Evolutionary conservation across 2,329 filamentous ascomycete genomes (phyloP), one percentile per base, ranked within the genome.

Genomic region (Diplodia mutila): DNA sequence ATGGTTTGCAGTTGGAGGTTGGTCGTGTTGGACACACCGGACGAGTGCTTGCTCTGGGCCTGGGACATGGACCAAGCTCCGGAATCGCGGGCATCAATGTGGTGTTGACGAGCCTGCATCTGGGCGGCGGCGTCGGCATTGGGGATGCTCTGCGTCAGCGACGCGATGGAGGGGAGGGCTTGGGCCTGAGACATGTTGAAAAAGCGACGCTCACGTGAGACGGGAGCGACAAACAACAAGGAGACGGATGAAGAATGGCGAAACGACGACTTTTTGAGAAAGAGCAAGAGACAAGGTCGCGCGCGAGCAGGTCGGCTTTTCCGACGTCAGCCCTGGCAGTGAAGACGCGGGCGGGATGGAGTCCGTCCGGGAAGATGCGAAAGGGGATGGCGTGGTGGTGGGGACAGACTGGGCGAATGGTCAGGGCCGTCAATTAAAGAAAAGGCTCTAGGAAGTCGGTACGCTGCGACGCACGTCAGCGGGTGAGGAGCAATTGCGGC

Each of bases 61-160:
- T 85, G 85, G 68, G 85, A 84, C 72, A 86, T 84, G 65, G 85
- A 86, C 85, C 85, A 87, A 74, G 84, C 86, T 69, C 86, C 85
- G 25, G 85, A 87, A 74, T 87, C 85, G 69, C 85, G 83, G 73
- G 85, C 82, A 68, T 78, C 76, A 4, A 76, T 46, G 42, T 46
- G 73, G 8, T 74, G 73, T 61, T 79, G 78, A 66, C 74, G 73
- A 52, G 73, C 72, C 53, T 72, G 76, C 48, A 73, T 70, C 23
- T 76, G 75, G 65, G 73, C 75, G 65, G 73, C 75, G 67, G 77
- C 75, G 64, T 79, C 77, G 21, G 75, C 55, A 3, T 57, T 39
- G 9, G 75, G 70, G 25, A 78, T 72, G 53, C 66, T 73, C 70
- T 72, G 75, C n/a, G 77, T 80, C 61, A 80, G 72, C 52, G 77